Base-by-base conservation (phyloP, 352 stramenopile species). In the Pythium rishiriense region DNA sequence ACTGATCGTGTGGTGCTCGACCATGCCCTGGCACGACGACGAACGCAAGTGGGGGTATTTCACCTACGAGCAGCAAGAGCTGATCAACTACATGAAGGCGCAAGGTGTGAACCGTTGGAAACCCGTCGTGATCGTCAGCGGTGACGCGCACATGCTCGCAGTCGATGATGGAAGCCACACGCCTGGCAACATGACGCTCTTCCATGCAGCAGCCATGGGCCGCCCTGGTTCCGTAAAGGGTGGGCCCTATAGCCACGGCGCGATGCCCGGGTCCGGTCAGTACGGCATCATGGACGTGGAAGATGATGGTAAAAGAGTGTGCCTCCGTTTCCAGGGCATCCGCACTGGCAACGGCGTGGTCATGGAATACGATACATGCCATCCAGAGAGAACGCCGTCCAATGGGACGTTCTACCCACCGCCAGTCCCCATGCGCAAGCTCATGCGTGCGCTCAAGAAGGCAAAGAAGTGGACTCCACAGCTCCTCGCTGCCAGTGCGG, bases 21-120 rank as follows among this genome's bases (percentile, higher is more conserved):
- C 87, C 14, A 95, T 97, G 87, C 88, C 89, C 8, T 97, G 88
- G 87, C 70, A 89, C 48, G 86, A 93, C 59, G 81, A 92, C 35
- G 82, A 93, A 52, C 79, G 83, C 39, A 96, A 96, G 60, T 97
- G 89, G 89, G 89, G 88, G 5, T 74, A 90, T 57, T 97, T 96
- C 60, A 70, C 58, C 15, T 68, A 92, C 48, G 89, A 97, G 55
- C 83, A 94, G 53, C 65, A 75, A 17, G 85, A 94, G 54, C 70
- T 97, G 33, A 72, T 93, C 58, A 79, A 79, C 64, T 93, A 82
- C 54, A 85, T 95, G 59, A 76, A 81, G 51, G 76, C 47, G 1
- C 77, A 91, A 35, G 79, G 68, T 6, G 68, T 93, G 19, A 89
- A 88, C 63, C 78, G 76, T 35, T 86, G 72, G 70, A 83, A 90